Base-by-base conservation (phyloP, 257 asterid species). In the Solanum lycopersicoides region DNA sequence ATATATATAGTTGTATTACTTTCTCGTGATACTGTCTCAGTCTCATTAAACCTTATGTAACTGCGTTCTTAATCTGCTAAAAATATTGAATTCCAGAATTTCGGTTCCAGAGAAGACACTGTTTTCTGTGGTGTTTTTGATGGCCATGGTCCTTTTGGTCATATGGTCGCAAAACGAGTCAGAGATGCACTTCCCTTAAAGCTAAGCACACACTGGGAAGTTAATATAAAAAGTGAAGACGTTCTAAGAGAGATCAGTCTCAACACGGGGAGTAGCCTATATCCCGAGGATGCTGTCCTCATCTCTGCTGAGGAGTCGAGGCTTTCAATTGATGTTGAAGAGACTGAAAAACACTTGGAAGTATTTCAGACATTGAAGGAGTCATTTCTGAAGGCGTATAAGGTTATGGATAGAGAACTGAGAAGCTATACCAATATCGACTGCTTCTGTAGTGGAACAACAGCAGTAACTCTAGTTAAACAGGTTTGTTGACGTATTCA, bases 121-220 rank as follows among this genome's bases (percentile, higher is more conserved):
- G 92, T 95, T 83, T 93, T 95, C 93, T 95, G 98, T 88, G 97
- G 98, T 88, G 95, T 95, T 11, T 95, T 95, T 74, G 98, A 95
- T 84, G 98, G 98, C 11, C 98, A 95, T 23, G 97, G 98, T 39
- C 98, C 98, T 21, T 92, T 93, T 9, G 98, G 98, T 87, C 98
- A 95, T 88, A 65, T 94, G 95, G 98, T 95, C 25, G 98, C 98
- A 12, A 95, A 87, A 89, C 89, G 92, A 85, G 98, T 95, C 86
- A 86, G 97, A 92, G 98, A 95, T 88, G 90, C 93, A 60, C 96
- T 95, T 86, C 97, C 97, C 15, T 90, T 91, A 87, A 94, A 93
- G 83, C 92, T 95, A 85, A 92, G 94, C 84, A 90, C 97, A 30
- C 94, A 93, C 86, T 93, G 97, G 98, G 97, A 95, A 93, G 93